phyloP scores from a whole-genome alignment of 495 filamentous ascomycete species.

The Trichocladium uniseriatum region DNA sequence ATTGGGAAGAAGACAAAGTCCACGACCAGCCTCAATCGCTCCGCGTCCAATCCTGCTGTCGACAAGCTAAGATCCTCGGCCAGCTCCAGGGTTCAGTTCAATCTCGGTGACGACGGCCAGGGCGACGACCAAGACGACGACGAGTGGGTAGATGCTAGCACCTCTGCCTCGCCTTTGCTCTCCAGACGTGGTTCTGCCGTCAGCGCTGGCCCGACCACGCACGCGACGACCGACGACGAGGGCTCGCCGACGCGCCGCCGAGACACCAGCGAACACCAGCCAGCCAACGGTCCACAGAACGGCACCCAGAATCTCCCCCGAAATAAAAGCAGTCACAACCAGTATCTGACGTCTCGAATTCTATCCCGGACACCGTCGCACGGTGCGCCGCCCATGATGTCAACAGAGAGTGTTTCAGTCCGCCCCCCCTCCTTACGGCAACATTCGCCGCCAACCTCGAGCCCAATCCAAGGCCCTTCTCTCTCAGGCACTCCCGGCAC shows the following conservation, averaged over 20 bases:
- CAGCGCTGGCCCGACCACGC: conserved; percentile 29
- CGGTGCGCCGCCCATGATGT: conserved; percentile 51
- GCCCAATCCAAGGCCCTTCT: conserved; percentile 6
- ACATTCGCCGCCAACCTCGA: conserved; percentile 25
- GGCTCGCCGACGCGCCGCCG: neutral
- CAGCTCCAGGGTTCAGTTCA: conserved; percentile 41
- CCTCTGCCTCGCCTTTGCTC: conserved; percentile 44
- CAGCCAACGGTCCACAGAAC: conserved; percentile 2
- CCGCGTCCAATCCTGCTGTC: conserved; percentile 34
- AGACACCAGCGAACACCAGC: conserved; percentile 3
- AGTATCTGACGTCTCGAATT: conserved; percentile 49
- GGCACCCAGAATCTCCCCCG: conserved; percentile 13
- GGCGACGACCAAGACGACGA: conserved; percentile 37
- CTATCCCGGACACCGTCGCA: conserved; percentile 48
- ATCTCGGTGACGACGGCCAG: conserved; percentile 39
- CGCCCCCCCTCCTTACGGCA: conserved; percentile 30
- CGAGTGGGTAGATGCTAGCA: conserved; percentile 50
- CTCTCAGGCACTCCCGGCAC: conserved; percentile 27
- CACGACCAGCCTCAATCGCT: conserved; percentile 35
- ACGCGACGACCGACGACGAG: conserved; percentile 13
- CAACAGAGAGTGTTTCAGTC: conserved; percentile 44
- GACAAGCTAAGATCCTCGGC: conserved; percentile 25
- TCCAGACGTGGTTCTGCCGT: conserved; percentile 40
- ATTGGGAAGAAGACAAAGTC: conserved; percentile 42
- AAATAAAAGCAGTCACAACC: conserved; percentile 28